phyloP scores from a whole-genome alignment of 2,329 filamentous ascomycete genomes.

The Bipolaris zeicola region DNA sequence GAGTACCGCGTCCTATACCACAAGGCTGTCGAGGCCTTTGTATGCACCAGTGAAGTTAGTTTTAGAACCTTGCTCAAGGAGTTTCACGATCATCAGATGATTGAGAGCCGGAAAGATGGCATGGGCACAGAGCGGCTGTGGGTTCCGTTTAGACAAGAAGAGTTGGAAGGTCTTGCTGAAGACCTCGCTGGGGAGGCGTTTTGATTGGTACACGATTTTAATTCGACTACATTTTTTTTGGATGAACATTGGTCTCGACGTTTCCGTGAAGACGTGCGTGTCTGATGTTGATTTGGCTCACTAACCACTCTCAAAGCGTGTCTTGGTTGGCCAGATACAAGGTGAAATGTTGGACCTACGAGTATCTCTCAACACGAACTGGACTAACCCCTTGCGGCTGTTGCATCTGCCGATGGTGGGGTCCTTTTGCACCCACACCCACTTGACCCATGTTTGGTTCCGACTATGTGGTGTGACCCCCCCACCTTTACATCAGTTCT shows the following conservation, averaged over 20 bases:
- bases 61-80: constrained; percentile 94
- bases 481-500: too few species aligned
- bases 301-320: neutral
- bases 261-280: neutral
- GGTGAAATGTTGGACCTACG: neutral
- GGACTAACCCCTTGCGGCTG: neutral
- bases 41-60: constrained; percentile 94
- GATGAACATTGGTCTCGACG: neutral
- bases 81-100: constrained; percentile 98
- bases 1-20: constrained; percentile 93
- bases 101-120: constrained; percentile 83
- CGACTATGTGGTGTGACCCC: too few species aligned
- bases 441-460: too few species aligned
- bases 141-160: constrained; percentile 83
- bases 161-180: constrained; percentile 87
- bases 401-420: neutral
- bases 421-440: neutral
- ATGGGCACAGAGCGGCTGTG: constrained; percentile 84
- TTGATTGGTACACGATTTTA: constrained; percentile 16
- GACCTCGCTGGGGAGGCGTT: constrained; percentile 60
- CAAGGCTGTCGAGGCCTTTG: constrained; percentile 95
- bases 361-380: neutral
- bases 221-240: neutral
- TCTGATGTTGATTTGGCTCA: neutral
- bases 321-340: neutral